Base-by-base conservation (phyloP, 805 yeast species). In the Trichomonascus vanleenenianus region DNA sequence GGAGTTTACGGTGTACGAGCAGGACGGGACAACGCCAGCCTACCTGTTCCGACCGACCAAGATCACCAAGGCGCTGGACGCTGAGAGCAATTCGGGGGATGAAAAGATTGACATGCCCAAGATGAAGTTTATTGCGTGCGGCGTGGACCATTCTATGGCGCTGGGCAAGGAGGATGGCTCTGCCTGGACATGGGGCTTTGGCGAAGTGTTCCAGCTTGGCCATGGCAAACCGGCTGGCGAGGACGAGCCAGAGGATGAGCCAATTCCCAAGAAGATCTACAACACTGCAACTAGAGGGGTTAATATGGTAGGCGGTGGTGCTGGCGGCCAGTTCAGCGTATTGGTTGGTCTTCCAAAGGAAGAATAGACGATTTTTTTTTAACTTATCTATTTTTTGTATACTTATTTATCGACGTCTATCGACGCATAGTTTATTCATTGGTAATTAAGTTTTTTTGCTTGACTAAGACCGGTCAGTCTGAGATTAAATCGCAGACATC, bases 111-210 rank as follows among this genome's bases (percentile, higher is more conserved):
- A 38, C 3, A 40, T 51, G 31, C 70, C 79, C 37, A 71, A 71
- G 49, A 66, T 78, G 57, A 76, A 73, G 54, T 60, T 64, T 22
- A 71, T 91, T 38, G 83, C 94, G 5, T 78, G 83, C 32, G 98
- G 98, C 1, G 82, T 95, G 1, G 97, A 93, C 57, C 98, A 93
- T 62, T 83, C 94, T 2, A 67, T 93, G 45, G 97, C 96, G 1
- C 74, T 89, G 3, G 78, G 94, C 2, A 56, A 46, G 33, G 75
- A 72, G 18, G 87, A 85, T 56, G 98, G 99, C 11, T 68, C 85
- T 43, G 85, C 80, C 1, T 93, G 79, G 68, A 78, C 97, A 1
- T 93, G 99, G 99, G 99, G 99, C 1, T 93, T 89, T 61, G 97
- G 94, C 39, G 97, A 91, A 54, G 89, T 96, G 1, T 93, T 87